Evolutionary conservation across 73 alveolate genomes (phyloP).

Genomic region (Paramecium primaurelia): DNA sequence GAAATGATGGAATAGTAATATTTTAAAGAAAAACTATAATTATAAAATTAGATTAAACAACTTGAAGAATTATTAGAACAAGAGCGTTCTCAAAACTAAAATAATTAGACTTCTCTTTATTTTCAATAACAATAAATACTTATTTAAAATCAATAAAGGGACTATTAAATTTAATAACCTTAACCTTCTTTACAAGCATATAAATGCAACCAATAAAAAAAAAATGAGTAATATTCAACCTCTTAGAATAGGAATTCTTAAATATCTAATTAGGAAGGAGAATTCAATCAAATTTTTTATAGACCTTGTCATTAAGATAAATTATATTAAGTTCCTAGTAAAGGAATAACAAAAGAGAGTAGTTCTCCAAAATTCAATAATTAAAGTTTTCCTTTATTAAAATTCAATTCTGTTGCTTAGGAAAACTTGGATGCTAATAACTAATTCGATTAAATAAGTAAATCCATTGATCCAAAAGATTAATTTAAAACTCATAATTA

Average conservation of each 20-base stretch:
- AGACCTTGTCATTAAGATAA: not conserved
- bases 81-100: not conserved
- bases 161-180: too few species aligned
- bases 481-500: not conserved
- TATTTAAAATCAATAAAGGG: not conserved
- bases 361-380: not conserved
- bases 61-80: not conserved
- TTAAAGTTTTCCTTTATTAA: not conserved
- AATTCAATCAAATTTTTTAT: not conserved
- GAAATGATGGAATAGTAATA: not conserved
- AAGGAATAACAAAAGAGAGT: not conserved
- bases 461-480: not conserved
- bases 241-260: not conserved
- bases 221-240: not conserved
- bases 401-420: not conserved
- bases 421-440: not conserved
- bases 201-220: not conserved
- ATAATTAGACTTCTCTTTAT: not conserved
- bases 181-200: not conserved
- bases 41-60: not conserved
- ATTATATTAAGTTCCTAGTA: not conserved
- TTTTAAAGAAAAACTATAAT: not conserved
- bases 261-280: not conserved
- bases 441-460: not conserved
- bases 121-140: not conserved